Evolutionary conservation across 306 rosid species (phyloP).

Genomic region (Aeschynomene evenia): DNA sequence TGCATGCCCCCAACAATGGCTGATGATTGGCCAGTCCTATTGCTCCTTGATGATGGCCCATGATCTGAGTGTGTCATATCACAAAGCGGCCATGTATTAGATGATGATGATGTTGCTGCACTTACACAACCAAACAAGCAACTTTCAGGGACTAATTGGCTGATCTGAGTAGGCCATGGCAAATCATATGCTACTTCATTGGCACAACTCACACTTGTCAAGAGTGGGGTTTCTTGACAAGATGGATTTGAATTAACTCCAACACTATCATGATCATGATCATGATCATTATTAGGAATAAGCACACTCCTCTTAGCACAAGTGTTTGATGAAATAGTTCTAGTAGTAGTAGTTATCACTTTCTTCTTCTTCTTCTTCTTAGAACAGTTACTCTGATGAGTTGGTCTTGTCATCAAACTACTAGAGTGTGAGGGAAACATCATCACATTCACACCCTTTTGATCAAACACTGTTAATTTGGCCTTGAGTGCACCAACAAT

Average conservation of each 20-base stretch:
- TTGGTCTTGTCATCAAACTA: not conserved
- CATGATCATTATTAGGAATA: not conserved
- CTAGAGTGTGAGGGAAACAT: not conserved
- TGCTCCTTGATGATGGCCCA: not conserved
- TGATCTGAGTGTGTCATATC: constrained; percentile 2
- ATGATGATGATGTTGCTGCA: not conserved
- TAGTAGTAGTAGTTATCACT: not conserved
- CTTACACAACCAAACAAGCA: constrained; percentile 7
- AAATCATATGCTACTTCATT: constrained; percentile 16
- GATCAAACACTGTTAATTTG: constrained; percentile 36
- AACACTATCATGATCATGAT: not conserved
- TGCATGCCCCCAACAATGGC: constrained; percentile 7
- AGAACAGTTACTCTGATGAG: not conserved
- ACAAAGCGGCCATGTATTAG: constrained; percentile 21
- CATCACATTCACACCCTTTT: constrained; percentile 7
- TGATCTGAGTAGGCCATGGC: constrained; percentile 24
- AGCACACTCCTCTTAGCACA: not conserved
- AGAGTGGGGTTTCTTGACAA: not conserved
- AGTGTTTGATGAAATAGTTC: not conserved
- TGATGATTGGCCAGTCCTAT: not conserved
- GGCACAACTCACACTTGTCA: not conserved
- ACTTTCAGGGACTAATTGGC: constrained; percentile 7
- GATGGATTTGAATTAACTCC: not conserved
- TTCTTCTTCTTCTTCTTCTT: not conserved
- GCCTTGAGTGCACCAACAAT: constrained; percentile 45